Conservation (phyloP, 2,329 filamentous ascomycete genomes). For the Ascochyta pisi region DNA sequence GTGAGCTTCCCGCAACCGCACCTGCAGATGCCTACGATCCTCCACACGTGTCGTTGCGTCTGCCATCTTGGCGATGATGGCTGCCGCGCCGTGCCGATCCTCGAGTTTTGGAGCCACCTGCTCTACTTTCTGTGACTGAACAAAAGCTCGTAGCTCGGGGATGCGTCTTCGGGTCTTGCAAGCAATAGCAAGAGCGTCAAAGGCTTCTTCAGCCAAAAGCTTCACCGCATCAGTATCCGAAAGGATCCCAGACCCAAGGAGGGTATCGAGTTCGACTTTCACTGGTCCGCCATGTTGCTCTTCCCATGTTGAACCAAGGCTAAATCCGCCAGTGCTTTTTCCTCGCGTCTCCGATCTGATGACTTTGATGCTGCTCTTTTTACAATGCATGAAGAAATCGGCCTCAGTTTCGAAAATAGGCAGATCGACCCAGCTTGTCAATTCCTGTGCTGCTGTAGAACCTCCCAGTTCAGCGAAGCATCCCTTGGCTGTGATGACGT, state of each 20-base stretch:
- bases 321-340: slow-evolving; percentile 17
- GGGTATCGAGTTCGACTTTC: slow-evolving; percentile 31
- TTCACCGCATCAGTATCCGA: slow-evolving; percentile 23
- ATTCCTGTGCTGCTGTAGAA: slow-evolving; percentile 23
- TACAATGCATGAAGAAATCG: slow-evolving; percentile 26
- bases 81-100: slow-evolving; percentile 38
- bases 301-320: slow-evolving; percentile 35
- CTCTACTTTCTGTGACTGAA: slow-evolving; percentile 38
- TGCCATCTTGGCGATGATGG: slow-evolving; percentile 35
- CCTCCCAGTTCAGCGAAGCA: slow-evolving; percentile 34
- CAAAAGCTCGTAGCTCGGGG: slow-evolving; percentile 31
- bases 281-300: slow-evolving; percentile 16
- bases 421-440: slow-evolving; percentile 31
- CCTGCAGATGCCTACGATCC: slow-evolving; percentile 27
- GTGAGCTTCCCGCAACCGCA: slow-evolving; percentile 39
- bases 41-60: slow-evolving; percentile 9
- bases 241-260: slow-evolving; percentile 27
- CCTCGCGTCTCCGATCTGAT: slow-evolving; percentile 23
- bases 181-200: slow-evolving; percentile 37
- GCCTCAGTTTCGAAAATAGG: slow-evolving; percentile 25
- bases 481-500: slow-evolving; percentile 42
- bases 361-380: slow-evolving; percentile 24
- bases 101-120: slow-evolving; percentile 38
- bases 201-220: slow-evolving; percentile 40
- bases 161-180: slow-evolving; percentile 41